phyloP scores from a whole-genome alignment of 306 rosid species.

The Hippophae tibetana region DNA sequence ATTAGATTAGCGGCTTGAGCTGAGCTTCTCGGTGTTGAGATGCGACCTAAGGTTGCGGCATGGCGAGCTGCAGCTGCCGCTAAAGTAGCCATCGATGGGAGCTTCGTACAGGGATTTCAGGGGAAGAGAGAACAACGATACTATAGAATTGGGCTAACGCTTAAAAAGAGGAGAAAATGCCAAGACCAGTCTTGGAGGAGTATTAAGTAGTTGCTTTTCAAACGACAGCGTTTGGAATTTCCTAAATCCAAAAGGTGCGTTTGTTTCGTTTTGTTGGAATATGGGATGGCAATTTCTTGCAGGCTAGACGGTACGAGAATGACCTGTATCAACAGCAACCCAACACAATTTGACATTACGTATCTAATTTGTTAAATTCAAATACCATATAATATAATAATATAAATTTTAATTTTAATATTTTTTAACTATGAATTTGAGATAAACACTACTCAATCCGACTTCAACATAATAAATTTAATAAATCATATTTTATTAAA shows the following conservation, averaged over 20 bases:
- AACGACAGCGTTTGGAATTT: not conserved
- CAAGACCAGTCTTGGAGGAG: not conserved
- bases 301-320: too few relatives aligned
- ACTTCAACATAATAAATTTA: too few relatives aligned
- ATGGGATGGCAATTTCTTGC: too few relatives aligned
- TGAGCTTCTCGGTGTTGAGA: conserved; percentile 38
- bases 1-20: conserved; percentile 34
- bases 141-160: not conserved
- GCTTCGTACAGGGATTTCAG: conserved; percentile 14
- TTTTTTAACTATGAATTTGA: too few relatives aligned
- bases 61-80: conserved; percentile 65
- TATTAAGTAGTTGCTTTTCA: not conserved
- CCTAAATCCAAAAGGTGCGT: not conserved
- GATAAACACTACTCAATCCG: too few relatives aligned
- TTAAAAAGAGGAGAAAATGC: not conserved
- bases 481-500: too few relatives aligned
- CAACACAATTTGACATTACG: too few relatives aligned
- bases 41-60: conserved; percentile 47
- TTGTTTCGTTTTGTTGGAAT: not conserved
- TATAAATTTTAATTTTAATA: too few relatives aligned
- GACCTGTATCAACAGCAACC: too few relatives aligned
- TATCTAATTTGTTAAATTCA: too few relatives aligned
- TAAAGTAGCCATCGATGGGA: conserved; percentile 54
- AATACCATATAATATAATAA: too few relatives aligned
- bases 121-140: conserved; percentile 2